These are phyloP conservation scores for Dioscorea alata DNA, from an alignment of 106 monocot species.

Conservation along the genomic window DNA sequence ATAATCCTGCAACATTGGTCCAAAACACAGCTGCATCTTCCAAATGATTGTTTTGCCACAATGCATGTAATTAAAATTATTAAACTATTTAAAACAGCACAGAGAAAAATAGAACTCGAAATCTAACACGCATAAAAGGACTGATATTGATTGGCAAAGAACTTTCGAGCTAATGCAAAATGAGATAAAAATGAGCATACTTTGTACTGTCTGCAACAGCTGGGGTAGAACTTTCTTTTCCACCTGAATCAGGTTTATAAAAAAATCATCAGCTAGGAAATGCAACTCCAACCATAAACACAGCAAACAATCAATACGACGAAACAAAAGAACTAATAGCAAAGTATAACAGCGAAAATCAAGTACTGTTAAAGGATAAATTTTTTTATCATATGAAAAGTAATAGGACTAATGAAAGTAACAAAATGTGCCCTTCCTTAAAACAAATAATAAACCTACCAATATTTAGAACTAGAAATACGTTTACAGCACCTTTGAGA, in stretches of 20 bases:
- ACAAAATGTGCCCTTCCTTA: neutral
- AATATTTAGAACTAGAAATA: neutral
- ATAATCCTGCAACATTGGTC: neutral
- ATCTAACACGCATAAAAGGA: neutral
- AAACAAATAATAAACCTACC: neutral
- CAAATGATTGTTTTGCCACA: neutral
- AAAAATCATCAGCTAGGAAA: constrained; percentile 8
- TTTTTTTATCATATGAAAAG: neutral
- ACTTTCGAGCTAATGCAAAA: neutral
- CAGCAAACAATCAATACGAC: neutral
- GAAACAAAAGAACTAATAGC: neutral
- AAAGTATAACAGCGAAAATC: neutral
- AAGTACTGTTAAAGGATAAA: neutral
- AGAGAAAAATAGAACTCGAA: neutral
- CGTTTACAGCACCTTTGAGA: no score
- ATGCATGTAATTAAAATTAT: neutral
- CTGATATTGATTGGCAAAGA: neutral
- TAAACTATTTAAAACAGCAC: neutral
- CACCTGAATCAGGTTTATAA: constrained; percentile 26
- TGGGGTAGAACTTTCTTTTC: constrained; percentile 23
- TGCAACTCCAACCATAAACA: neutral
- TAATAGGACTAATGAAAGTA: neutral
- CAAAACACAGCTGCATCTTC: neutral
- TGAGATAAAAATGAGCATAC: constrained; percentile 28
- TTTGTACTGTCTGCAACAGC: constrained; percentile 72